Base-by-base conservation (phyloP, 441 rosid genomes). In the California macrophylla region DNA sequence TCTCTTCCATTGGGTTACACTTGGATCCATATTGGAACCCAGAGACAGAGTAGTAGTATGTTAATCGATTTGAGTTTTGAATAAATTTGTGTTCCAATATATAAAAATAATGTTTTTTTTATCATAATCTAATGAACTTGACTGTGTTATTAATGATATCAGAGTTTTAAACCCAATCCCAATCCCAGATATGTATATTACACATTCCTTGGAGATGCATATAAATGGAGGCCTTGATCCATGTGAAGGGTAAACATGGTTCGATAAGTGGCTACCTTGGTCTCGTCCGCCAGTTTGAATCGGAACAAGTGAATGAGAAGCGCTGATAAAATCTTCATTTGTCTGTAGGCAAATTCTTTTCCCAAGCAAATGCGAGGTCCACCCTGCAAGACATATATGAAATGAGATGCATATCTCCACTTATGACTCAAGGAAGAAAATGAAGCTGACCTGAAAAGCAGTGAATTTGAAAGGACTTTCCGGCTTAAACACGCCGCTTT, bases 1-100 rank as follows among this genome's bases (percentile, higher is more conserved):
- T 89, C 25, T 87, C 95, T 66, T 89, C 95, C 3, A 9, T 87
- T 45, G 95, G 95, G 42, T 69, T 89, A 70, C 89, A 89, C 76
- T 79, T 77, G 50, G 90, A 87, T 30, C 92, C 89, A 0, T 85
- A 50, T 34, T 84, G 82, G 88, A 77, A 82, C 8, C 79, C 80
- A 24, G 12, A 40, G 3, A 40, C 47, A 9, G 15, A 40, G 42
- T 40, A 2, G 10, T n/a, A n/a, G n/a, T n/a, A n/a, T n/a, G n/a
- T n/a, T n/a, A n/a, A n/a, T n/a, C n/a, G n/a, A n/a, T n/a, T n/a
- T n/a, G n/a, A n/a, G n/a, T n/a, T n/a, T n/a, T 2, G 34, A 3
- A 30, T 30, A 30, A 30, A 30, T 30, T 30, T 30, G 34, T 4
- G 34, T n/a, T n/a, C n/a, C n/a, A n/a, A n/a, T n/a, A n/a, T n/a